phyloP scores from a whole-genome alignment of 23 red algal species.

The Gracilaria vermiculophylla region DNA sequence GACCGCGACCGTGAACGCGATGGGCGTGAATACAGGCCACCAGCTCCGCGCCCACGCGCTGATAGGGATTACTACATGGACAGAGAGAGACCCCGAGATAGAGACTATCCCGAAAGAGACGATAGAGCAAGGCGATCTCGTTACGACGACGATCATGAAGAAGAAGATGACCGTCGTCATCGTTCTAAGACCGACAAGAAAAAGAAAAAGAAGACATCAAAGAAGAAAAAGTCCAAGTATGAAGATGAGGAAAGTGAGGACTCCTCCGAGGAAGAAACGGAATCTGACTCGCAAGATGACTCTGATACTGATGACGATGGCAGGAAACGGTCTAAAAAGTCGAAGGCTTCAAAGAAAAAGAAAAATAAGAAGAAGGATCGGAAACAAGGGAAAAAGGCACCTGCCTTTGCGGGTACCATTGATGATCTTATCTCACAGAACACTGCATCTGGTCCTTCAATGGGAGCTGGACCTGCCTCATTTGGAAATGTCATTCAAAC shows the following conservation, averaged over 20 bases:
- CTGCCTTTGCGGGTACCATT: conserved; percentile 59
- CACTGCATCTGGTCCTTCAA: conserved; percentile 9
- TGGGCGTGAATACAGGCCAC: conserved; percentile 20
- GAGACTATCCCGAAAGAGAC: conserved; percentile 40
- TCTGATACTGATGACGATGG: conserved; percentile 18
- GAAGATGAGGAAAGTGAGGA: conserved; percentile 47
- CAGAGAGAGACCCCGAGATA: conserved; percentile 24
- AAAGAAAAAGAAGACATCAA: conserved; percentile 68
- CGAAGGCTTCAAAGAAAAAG: conserved; percentile 63
- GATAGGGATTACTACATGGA: conserved; percentile 32
- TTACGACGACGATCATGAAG: conserved; percentile 50
- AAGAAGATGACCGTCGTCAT: conserved; percentile 36
- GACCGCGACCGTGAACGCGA: conserved; percentile 58
- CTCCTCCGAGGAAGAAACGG: conserved; percentile 36
- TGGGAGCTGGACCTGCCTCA: conserved; percentile 16
- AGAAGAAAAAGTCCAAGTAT: conserved; percentile 62
- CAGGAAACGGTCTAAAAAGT: conserved; percentile 43
- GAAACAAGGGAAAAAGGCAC: background rate
- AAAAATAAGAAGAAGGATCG: conserved; percentile 43
- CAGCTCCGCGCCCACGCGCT: conserved; percentile 18
- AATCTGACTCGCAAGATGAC: conserved; percentile 39
- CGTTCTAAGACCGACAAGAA: conserved; percentile 55
- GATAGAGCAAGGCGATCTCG: conserved; percentile 28
- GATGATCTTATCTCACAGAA: conserved; percentile 72
- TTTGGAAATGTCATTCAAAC: conserved; percentile 77